Conservation (phyloP, 2,329 filamentous ascomycete species). For the Fusarium transvaalense region DNA sequence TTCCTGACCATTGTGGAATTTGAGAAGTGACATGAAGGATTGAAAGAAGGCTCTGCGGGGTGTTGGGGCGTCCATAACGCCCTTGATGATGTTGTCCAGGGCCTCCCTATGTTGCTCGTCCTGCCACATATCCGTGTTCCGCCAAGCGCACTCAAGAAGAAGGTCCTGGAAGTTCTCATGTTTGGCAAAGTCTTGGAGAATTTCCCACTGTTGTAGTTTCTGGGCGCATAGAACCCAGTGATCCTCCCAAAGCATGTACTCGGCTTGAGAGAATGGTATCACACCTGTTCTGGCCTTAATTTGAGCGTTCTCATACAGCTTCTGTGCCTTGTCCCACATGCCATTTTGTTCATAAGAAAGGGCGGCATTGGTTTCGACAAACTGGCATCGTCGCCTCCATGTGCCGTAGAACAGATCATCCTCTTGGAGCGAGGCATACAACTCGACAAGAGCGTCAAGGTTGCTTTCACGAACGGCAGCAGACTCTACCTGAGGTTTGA, state of each 20-base stretch:
- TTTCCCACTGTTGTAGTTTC: slow-evolving; percentile 99
- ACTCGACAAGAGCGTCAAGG: slow-evolving; percentile 91
- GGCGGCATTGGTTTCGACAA: slow-evolving; percentile 96
- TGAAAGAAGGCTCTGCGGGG: slow-evolving; percentile 96
- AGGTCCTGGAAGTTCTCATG: slow-evolving; percentile 99
- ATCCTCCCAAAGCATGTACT: slow-evolving; percentile 99
- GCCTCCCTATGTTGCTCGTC: slow-evolving; percentile 87
- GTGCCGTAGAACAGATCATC: slow-evolving; percentile 98
- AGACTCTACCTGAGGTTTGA: slow-evolving; percentile 87
- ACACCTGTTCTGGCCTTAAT: slow-evolving; percentile 96
- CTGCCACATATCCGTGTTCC: slow-evolving; percentile 95
- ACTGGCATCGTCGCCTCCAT: slow-evolving; percentile 94
- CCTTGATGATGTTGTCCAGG: slow-evolving; percentile 93
- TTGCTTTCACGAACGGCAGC: slow-evolving; percentile 90
- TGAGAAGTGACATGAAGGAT: slow-evolving; percentile 96
- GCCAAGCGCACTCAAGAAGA: slow-evolving; percentile 94
- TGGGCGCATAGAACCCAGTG: slow-evolving; percentile 98
- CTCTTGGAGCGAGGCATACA: slow-evolving; percentile 91
- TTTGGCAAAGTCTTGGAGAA: slow-evolving; percentile 96
- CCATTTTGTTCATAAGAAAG: slow-evolving; percentile 98
- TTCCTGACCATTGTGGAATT: slow-evolving; percentile 92
- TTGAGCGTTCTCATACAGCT: slow-evolving; percentile 95
- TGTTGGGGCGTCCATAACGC: slow-evolving; percentile 96
- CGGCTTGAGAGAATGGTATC: slow-evolving; percentile 94
- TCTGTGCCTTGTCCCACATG: slow-evolving; percentile 99